Base-by-base conservation (phyloP, 2,329 filamentous ascomycete species). In the Stenocarpella maydis region DNA sequence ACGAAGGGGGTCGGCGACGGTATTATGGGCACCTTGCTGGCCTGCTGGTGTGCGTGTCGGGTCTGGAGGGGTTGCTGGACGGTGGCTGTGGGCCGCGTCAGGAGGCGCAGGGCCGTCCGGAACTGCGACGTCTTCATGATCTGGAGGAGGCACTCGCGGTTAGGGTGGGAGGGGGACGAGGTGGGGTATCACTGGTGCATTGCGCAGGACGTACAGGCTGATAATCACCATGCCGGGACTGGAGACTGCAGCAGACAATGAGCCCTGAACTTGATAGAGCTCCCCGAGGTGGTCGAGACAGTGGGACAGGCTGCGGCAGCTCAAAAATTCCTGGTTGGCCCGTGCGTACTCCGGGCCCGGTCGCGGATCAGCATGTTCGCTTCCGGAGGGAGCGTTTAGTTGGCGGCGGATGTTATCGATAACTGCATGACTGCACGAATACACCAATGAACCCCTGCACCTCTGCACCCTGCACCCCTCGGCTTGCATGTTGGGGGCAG, bases 1-100 rank as follows among this genome's bases (percentile, higher is more conserved):
- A 97, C 90, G 76, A 97, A 94, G 1, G 94, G 93, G 45, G 92
- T 97, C 0, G 94, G 92, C 28, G 85, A 77, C 3, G 95, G 95
- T 39, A 88, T 82, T 49, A 58, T 54, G 12, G 55, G 70, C 31
- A 21, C 58, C 8, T 78, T 74, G 52, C 78, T 71, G 43, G 80
- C 74, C 70, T 80, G 79, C 76, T 80, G 81, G 76, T 84, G 82
- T 47, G 83, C 78, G 75, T 80, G 82, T 80, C 84, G 76, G 70
- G 78, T 76, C 72, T 85, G 83, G 37, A 74, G 72, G 58, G 73
- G 71, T 58, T 77, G 74, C 69, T 75, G 74, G 52, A 74, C 70
- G 39, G 75, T 72, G 73, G 75, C 72, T 73, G 71, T 74, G 72
- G 79, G 76, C 72, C 73, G 74, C 71, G 79, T 70, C 49, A 77